Percentiles rank a stretch among this genome's conserved stretches.
These are phyloP conservation scores for Jatropha multifida DNA, from an alignment of 441 rosid genomes.

Conservation along the genomic window DNA sequence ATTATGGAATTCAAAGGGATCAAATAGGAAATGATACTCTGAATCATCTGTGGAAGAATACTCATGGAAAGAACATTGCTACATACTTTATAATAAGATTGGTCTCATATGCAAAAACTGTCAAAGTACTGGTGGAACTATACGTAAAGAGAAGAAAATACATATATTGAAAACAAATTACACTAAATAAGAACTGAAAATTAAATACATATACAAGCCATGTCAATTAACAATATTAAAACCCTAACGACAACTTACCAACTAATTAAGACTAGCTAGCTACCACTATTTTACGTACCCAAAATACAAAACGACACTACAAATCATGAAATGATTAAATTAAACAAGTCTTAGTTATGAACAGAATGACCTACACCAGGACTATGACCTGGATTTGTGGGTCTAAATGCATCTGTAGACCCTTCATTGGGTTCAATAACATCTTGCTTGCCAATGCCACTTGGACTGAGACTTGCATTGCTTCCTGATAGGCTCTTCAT, in stretches of 20 bases:
- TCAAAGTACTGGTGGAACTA: not conserved
- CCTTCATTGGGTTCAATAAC: slow-evolving; percentile 25
- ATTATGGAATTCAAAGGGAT: too few species aligned
- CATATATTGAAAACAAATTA: not conserved
- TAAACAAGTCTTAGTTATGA: slow-evolving; percentile 12
- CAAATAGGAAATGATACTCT: too few species aligned
- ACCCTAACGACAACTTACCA: not conserved
- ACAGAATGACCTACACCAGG: slow-evolving; percentile 39
- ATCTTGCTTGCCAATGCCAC: not conserved
- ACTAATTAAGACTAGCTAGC: too few species aligned
- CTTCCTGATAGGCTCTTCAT: slow-evolving; percentile 7
- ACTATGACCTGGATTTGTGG: slow-evolving; percentile 58
- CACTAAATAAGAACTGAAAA: not conserved
- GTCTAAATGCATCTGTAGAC: slow-evolving; percentile 48
- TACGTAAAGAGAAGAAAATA: not conserved
- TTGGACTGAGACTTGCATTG: slow-evolving; percentile 11
- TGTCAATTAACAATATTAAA: not conserved
- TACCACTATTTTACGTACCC: not conserved
- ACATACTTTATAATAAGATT: too few species aligned
- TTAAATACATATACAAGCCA: not conserved
- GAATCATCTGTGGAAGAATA: too few species aligned
- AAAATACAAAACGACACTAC: not conserved
- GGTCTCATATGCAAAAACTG: too few species aligned
- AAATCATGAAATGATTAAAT: not conserved
- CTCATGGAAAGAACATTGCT: too few species aligned